phyloP scores from a whole-genome alignment of 805 yeast genomes.

The Zygotorulaspora florentina region DNA sequence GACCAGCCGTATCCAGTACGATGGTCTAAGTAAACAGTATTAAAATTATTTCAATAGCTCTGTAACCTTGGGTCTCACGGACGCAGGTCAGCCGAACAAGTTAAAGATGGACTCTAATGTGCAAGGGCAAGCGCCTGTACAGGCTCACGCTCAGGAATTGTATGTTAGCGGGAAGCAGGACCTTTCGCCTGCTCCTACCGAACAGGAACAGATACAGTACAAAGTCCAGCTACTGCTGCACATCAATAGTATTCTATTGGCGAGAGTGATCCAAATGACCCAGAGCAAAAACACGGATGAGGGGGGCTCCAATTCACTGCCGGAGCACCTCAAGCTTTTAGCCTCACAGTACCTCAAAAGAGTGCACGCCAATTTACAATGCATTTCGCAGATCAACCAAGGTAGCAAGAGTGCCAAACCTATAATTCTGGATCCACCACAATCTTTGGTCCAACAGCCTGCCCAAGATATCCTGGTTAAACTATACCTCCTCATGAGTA shows the following conservation, averaged over 20 bases:
- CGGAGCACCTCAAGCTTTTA: conserved; percentile 26
- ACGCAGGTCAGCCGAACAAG: too few species aligned
- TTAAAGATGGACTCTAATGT: not conserved
- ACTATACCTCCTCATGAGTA: conserved; percentile 29
- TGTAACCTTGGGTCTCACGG: too few species aligned
- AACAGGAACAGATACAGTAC: conserved; percentile 31
- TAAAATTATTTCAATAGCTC: not conserved
- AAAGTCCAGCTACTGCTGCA: conserved; percentile 34
- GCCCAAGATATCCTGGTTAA: conserved; percentile 31
- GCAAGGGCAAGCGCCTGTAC: not conserved
- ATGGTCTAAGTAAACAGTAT: not conserved
- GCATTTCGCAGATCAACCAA: conserved; percentile 35
- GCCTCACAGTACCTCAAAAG: conserved; percentile 32
- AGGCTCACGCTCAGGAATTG: conserved; percentile 46
- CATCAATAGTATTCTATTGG: conserved; percentile 32
- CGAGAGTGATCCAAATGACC: conserved; percentile 28
- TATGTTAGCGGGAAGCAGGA: conserved; percentile 28
- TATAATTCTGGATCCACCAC: conserved; percentile 27
- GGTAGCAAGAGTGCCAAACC: conserved; percentile 29
- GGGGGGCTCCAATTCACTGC: conserved; percentile 16
- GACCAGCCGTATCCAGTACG: too few species aligned
- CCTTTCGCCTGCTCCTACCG: conserved; percentile 7
- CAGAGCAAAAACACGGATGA: conserved; percentile 15
- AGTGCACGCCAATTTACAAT: conserved; percentile 35
- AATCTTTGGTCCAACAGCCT: conserved; percentile 17